These are phyloP conservation scores for Cyberlindnera japonica DNA, from an alignment of 805 yeast species.

Conservation along the genomic window DNA sequence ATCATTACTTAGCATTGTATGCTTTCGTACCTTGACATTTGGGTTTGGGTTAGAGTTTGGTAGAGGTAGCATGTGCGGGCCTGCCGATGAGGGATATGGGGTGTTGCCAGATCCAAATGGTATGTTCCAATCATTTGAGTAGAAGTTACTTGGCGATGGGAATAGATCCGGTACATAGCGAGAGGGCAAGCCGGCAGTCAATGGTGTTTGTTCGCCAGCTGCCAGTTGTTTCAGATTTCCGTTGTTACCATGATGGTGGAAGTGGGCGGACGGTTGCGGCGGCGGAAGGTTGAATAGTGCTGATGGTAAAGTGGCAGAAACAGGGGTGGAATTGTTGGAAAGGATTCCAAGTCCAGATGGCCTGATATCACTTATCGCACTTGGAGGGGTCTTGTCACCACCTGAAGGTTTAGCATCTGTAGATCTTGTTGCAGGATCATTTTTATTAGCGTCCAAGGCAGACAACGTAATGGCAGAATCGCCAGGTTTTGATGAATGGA, in stretches of 20 bases:
- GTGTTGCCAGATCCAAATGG: conserved; percentile 41
- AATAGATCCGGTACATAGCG: conserved; percentile 68
- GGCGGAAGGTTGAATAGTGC: conserved; percentile 31
- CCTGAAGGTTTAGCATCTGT: conserved; percentile 1
- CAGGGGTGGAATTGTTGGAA: conserved; percentile 28
- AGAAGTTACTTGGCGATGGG: conserved; percentile 78
- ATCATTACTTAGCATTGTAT: conserved; percentile 12
- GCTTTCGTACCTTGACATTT: conserved; percentile 8
- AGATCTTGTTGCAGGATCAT: conserved; percentile 7
- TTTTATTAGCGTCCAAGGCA: conserved; percentile 14
- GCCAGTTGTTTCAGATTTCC: conserved; percentile 24
- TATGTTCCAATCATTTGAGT: conserved; percentile 55
- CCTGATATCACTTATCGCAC: conserved; percentile 13
- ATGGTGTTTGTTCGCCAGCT: conserved; percentile 63
- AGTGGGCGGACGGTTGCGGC: conserved; percentile 31
- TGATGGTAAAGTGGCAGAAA: conserved; percentile 32
- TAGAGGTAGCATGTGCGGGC: conserved; percentile 20
- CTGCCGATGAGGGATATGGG: conserved; percentile 34
- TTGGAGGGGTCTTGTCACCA: conserved; percentile 17
- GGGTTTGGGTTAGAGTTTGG: conserved; percentile 6
- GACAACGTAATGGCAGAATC: conserved; percentile 20
- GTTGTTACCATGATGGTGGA: conserved; percentile 18
- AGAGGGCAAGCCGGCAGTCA: conserved; percentile 65
- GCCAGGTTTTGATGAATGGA: conserved; percentile 3
- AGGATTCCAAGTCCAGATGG: conserved; percentile 19